These are phyloP conservation scores for Symbiodinium natans DNA, from an alignment of 73 alveolate species.

Conservation along the genomic window DNA sequence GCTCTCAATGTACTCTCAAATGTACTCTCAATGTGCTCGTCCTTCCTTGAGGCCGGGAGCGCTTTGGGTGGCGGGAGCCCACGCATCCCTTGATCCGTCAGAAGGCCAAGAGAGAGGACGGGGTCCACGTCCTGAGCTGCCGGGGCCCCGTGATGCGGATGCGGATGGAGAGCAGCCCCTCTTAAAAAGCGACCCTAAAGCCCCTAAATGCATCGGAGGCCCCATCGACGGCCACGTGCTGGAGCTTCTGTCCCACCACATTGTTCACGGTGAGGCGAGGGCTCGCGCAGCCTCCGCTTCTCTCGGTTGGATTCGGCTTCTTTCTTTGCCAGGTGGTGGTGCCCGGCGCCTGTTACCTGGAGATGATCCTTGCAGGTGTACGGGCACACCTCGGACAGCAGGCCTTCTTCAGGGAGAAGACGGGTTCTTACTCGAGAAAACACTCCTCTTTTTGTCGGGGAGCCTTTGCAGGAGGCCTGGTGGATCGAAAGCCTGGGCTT, in stretches of 20 bases:
- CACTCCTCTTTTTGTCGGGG: no score
- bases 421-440: no score
- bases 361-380: conserved; percentile 89
- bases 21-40: no score
- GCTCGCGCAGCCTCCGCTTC: no score
- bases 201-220: not conserved
- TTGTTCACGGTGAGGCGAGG: conserved; percentile 79
- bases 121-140: conserved; percentile 65
- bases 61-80: conserved; percentile 75
- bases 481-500: conserved; percentile 83
- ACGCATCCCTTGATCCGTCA: conserved; percentile 78
- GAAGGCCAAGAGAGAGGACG: conserved; percentile 29
- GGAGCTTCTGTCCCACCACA: conserved; percentile 87
- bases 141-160: no score
- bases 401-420: conserved; percentile 3
- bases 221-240: conserved; percentile 91
- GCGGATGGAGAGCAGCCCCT: no score
- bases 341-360: conserved; percentile 89
- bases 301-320: no score
- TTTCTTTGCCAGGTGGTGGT: conserved; percentile 56
- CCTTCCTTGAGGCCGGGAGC: conserved; percentile 32
- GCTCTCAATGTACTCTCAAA: not conserved
- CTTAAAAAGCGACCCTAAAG: no score
- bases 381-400: conserved; percentile 66
- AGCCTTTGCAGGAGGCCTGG: conserved; percentile 85